These are phyloP conservation scores for Madurella fahalii DNA, from an alignment of 2,329 filamentous ascomycete species.

Conservation along the genomic window DNA sequence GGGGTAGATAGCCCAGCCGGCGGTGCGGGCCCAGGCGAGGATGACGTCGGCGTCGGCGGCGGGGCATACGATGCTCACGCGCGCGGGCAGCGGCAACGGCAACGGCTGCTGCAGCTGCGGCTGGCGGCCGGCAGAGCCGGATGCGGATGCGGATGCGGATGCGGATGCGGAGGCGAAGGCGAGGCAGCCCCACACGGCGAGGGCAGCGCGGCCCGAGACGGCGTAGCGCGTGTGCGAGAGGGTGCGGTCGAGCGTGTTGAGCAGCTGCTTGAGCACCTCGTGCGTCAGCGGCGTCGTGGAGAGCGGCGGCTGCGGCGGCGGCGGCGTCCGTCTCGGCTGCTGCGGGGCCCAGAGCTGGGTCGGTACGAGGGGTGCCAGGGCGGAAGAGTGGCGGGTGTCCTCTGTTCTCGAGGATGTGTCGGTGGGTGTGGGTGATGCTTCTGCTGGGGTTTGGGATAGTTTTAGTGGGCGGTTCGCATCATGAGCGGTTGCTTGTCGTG, in stretches of 20 bases:
- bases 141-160: too few species aligned
- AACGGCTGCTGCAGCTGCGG: too few species aligned
- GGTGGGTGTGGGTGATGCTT: too few species aligned
- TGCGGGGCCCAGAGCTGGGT: not conserved
- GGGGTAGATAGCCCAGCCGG: slow-evolving; percentile 30
- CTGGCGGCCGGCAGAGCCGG: too few species aligned
- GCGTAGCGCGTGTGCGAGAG: slow-evolving; percentile 45
- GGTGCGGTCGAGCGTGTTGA: slow-evolving; percentile 36
- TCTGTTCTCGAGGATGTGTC: too few species aligned
- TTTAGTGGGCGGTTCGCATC: too few species aligned
- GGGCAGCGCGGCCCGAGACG: slow-evolving; percentile 43
- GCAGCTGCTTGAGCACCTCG: slow-evolving; percentile 35
- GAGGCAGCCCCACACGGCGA: slow-evolving; percentile 42
- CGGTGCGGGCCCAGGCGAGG: slow-evolving; percentile 37
- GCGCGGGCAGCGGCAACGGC: slow-evolving; percentile 26
- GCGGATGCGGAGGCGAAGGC: slow-evolving; percentile 13
- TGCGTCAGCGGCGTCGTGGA: slow-evolving; percentile 25
- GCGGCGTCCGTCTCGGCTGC: not conserved
- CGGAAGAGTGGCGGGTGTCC: too few species aligned
- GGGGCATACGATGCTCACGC: slow-evolving; percentile 42
- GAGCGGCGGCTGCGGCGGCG: slow-evolving; percentile 17
- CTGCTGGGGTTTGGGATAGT: too few species aligned
- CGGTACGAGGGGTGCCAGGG: not conserved
- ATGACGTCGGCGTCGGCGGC: slow-evolving; percentile 34
- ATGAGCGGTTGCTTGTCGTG: too few species aligned